Base-by-base conservation (phyloP, 768 basidiomycete genomes). In the Termitomyces sp. region DNA sequence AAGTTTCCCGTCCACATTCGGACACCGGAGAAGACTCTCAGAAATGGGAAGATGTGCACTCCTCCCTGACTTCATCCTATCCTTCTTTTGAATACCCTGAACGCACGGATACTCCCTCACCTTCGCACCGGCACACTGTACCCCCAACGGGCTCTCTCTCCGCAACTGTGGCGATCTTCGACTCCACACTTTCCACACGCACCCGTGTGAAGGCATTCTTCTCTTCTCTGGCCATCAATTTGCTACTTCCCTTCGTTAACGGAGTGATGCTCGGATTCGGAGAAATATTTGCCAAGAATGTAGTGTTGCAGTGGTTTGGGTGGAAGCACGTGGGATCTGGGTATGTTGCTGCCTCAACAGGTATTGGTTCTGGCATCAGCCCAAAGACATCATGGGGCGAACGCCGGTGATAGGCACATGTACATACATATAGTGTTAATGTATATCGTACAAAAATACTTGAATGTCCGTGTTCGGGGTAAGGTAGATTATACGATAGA, bases 181-280 rank as follows among this genome's bases (percentile, higher is more conserved):
- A 91, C 70, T 67, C 77, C 23, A 75, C 82, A 30, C 75, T 93
- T 47, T 82, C 88, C 37, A 76, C 76, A 49, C 81, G 81, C 59
- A 86, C 89, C 32, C 85, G 91, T 51, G 64, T 82, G 45, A 82
- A 79, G 40, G 89, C 91, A 9, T 68, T 91, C 51, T 70, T 86
- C 53, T 85, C 89, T 16, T 84, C 88, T 23, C 68, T 94, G 60
- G 88, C 88, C 27, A 89, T 96, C 67, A 95, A 96, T 68, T 68
- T 96, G 59, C 67, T 89, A 0, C 77, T 96, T 39, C 93, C 93
- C 0, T 96, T 96, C 69, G 80, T 96, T 9, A 96, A 95, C 61
- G 94, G 93, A 19, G 89, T 96, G 56, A 96, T 96, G 93, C 83
- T 94, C 50, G 93, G 93, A n/a, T 94, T 95, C 66, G 93, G 93